Evolutionary conservation across 139 green algal genomes (phyloP).

Genomic region (Zygnema circumcarinatum): DNA sequence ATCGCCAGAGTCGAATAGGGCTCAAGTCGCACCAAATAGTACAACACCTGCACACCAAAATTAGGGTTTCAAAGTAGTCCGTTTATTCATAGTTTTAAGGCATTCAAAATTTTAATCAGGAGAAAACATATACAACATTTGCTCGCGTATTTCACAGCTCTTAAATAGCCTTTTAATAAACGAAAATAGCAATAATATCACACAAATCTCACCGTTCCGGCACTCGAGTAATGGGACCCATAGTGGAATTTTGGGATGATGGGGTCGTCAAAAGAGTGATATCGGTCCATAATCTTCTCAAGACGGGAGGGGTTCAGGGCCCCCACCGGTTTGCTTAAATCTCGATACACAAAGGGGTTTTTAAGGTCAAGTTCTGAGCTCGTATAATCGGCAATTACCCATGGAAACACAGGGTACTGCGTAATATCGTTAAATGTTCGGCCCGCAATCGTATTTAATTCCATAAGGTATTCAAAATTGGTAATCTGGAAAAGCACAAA

Average conservation of each 20-base stretch:
- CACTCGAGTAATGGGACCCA: slow-evolving; percentile 67
- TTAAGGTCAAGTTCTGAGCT: slow-evolving; percentile 62
- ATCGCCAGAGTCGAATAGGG: slow-evolving; percentile 60
- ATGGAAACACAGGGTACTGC: slow-evolving; percentile 82
- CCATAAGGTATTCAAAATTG: slow-evolving; percentile 70
- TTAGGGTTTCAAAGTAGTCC: too few species aligned
- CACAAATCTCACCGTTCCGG: slow-evolving; percentile 60
- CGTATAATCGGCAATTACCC: slow-evolving; percentile 66
- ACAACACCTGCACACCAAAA: slow-evolving; percentile 60
- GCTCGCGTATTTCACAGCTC: too few species aligned
- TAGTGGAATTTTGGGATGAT: slow-evolving; percentile 70
- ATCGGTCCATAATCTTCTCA: slow-evolving; percentile 61
- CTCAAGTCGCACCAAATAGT: slow-evolving; percentile 66
- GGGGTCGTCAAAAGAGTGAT: slow-evolving; percentile 61
- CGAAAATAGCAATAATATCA: too few species aligned
- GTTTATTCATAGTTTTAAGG: too few species aligned
- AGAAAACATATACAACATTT: too few species aligned
- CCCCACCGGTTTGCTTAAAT: slow-evolving; percentile 67
- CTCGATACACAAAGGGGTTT: slow-evolving; percentile 62
- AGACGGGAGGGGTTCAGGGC: slow-evolving; percentile 59
- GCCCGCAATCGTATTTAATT: slow-evolving; percentile 76
- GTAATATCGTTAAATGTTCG: slow-evolving; percentile 74
- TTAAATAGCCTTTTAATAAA: too few species aligned
- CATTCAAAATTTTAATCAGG: too few species aligned
- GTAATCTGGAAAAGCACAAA: slow-evolving; percentile 50